Evolutionary conservation across 805 yeast genomes (phyloP), one percentile per base, ranked within the genome.

Genomic region (Kodamaea jinghongensis): DNA sequence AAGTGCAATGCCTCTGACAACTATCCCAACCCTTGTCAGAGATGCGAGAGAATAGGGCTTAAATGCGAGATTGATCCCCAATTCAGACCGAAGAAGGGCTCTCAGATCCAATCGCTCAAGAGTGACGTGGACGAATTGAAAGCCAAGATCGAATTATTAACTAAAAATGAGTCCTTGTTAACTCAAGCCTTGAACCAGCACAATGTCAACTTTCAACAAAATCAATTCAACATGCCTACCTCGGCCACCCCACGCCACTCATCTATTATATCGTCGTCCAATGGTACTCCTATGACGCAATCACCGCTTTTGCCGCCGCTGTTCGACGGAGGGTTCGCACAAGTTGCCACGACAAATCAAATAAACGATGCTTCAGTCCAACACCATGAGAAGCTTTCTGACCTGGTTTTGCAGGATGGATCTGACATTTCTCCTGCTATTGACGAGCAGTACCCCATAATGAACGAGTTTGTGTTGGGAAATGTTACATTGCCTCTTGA

Each of bases 11-110:
- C 97, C 1, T 76, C 87, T 2, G 90, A 84, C 15, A 78, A 82
- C 46, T 84, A 76, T 49, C 96, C 96, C 0, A 67, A 70, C 5
- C 85, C 96, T 0, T 90, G 97, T 59, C 75, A 83, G 12, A 63
- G 96, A 44, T 90, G 97, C 63, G 82, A 79, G 38, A 73, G 84
- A 54, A 83, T 86, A 86, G 82, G 79, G 2, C 67, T 88, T 28
- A 75, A 73, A 42, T 90, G 97, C 66, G 91, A 85, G 51, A 86
- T 90, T 16, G 96, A 90, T 61, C 96, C 96, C 1, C 83, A 83
- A 51, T 90, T 88, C 60, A 75, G 89, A 54, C 96, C 97, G 3
- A 83, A 86, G 51, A 89, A 88, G 60, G 96, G 96, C 1, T 83
- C 91, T 1, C 96, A 89, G 59, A 81, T 89, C 17, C 96, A 88